Base-by-base conservation (phyloP, 495 filamentous ascomycete species). In the Aspergillus cavernicola region DNA sequence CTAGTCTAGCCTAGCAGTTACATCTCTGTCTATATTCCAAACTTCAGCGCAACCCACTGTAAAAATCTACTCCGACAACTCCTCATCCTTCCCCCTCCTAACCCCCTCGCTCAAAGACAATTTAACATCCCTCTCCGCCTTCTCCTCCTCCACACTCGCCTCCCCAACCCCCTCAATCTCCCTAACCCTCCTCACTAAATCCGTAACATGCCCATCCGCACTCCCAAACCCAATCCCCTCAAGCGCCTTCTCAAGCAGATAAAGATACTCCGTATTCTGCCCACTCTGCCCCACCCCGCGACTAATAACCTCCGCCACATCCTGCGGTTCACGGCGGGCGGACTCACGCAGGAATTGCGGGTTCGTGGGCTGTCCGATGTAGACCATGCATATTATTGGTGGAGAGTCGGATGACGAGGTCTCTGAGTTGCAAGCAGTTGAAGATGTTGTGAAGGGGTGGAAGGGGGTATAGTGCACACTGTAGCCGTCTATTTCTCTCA, bases 401-500 rank as follows among this genome's bases (percentile, higher is more conserved):
- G 62, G 26, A 15, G 38, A 10, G n/a, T n/a, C n/a, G 11, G 48
- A 7, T 2, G 50, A 0, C 4, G 20, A 10, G 1, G 18, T 19
- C 0, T 31, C 43, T n/a, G 47, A 35, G n/a, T 38, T 32, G 3
- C 53, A 47, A 5, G 23, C 28, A 5, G 41, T 40, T 9, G 48
- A 37, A 6, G 33, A 33, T 13, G 46, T 10, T 20, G 15, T 33
- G 43, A 60, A 41, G 9, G 87, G 80, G 63, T 88, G 75, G 68
- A 96, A 96, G 1, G 85, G 83, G 18, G 89, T 92, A 68, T 89
- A 89, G 64, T 95, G 89, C 56, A 93, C 90, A 28, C 81, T 87
- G 65, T 97, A 97, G 6, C 95, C 95, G 66, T 97, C 93, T 60
- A 97, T 96, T 71, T 99, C 95, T 12, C 95, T 86, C 51, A 96